A percentile compares a stretch with the other conserved stretches of the same genome.
Conservation (phyloP, 495 filamentous ascomycete genomes). For the Oleoguttula mirabilis region DNA sequence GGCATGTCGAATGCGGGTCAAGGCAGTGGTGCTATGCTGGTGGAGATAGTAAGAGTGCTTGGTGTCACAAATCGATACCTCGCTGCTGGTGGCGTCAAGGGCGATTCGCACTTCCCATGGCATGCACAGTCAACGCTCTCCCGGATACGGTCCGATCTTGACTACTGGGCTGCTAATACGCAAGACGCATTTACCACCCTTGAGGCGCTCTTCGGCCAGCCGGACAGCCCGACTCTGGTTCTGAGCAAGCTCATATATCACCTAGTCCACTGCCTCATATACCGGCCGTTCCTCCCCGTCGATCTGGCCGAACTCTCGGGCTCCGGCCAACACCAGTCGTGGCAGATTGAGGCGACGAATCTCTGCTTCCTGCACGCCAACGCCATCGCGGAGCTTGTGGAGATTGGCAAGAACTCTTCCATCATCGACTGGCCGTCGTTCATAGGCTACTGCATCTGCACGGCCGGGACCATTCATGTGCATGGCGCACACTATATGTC, state of each 20-base stretch:
- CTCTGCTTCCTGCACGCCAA: slow-evolving; percentile 80
- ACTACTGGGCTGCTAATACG: slow-evolving; percentile 71
- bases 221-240: slow-evolving; percentile 63
- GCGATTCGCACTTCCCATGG: slow-evolving; percentile 82
- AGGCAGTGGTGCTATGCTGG: slow-evolving; percentile 59
- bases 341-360: slow-evolving; percentile 81
- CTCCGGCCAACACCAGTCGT: slow-evolving; percentile 72
- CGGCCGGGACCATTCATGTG: slow-evolving; percentile 72
- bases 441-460: slow-evolving; percentile 69
- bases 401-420: slow-evolving; percentile 52
- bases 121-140: slow-evolving; percentile 72
- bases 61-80: slow-evolving; percentile 76
- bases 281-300: slow-evolving; percentile 73
- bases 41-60: slow-evolving; percentile 70
- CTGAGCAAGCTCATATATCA: slow-evolving; percentile 78
- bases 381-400: slow-evolving; percentile 70
- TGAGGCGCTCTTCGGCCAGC: slow-evolving; percentile 60
- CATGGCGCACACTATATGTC: slow-evolving; percentile 70
- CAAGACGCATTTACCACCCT: slow-evolving; percentile 66
- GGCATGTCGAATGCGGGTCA: slow-evolving; percentile 55
- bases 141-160: slow-evolving; percentile 72
- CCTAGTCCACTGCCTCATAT: slow-evolving; percentile 71
- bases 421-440: slow-evolving; percentile 73
- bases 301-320: slow-evolving; percentile 67
- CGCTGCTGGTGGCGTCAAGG: slow-evolving; percentile 72